Evolutionary conservation across 768 basidiomycete genomes (phyloP), one percentile per base, ranked within the genome.

Genomic region (Fibroporia radiculosa): DNA sequence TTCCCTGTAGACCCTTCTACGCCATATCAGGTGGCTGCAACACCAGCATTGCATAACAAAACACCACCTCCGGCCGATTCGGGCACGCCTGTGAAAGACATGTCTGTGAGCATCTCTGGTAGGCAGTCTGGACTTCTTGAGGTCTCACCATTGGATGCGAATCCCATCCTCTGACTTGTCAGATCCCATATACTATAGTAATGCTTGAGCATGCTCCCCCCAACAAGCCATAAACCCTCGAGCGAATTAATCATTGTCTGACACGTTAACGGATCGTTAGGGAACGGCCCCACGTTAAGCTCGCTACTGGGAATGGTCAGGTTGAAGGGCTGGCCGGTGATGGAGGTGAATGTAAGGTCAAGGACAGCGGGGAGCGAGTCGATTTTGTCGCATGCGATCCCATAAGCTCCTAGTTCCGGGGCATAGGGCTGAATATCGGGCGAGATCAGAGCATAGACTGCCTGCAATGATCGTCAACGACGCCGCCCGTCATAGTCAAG

Each of bases 141-240:
- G n/a, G n/a, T n/a, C 48, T 51, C 50, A 49, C 57, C 66, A 32
- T 66, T 66, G n/a, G 71, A 62, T 27, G 75, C 75, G 49, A 80
- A 78, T 2, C 77, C 77, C 56, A 78, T 59, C 22, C 72, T 60
- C 50, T 68, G 65, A 20, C 60, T 61, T 29, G 67, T 71, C 24
- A 79, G 64, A 56, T 78, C 76, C 74, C 75, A 78, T 8, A 77
- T 71, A 45, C 69, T 75, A 54, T 77, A 79, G 50, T 75, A 78
- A 53, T 78, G 77, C 63, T 80, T 78, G 49, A 79, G 58, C 45
- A 78, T 48, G 51, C 74, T 76, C 20, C 71, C 77, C 10, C 76
- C 77, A 22, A 80, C 69, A 26, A 79, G 54, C 56, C 38, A 65
- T 39, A 73, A 60, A 3, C 69, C 70, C 55, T 77, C 74, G 49